Evolutionary conservation across 2,329 filamentous ascomycete genomes (phyloP).

Genomic region (Arthrobotrys pseudoclavata): DNA sequence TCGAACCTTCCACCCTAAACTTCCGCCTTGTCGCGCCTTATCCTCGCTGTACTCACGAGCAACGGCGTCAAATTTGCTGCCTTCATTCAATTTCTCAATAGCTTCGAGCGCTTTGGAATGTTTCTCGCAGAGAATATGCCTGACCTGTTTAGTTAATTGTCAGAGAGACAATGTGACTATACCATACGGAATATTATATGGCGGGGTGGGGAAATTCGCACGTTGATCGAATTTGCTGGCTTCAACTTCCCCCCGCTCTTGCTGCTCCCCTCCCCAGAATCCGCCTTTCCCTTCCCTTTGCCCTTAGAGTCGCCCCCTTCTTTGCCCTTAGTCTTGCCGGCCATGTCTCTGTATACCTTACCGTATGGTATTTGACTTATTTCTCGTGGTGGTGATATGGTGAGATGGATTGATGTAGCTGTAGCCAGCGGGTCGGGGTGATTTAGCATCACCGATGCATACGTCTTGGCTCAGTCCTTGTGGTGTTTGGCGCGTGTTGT

Average conservation of each 20-base stretch:
- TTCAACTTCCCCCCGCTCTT: slow-evolving; percentile 62
- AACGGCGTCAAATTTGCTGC: slow-evolving; percentile 63
- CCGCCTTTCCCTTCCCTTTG: slow-evolving; percentile 58
- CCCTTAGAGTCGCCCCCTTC: slow-evolving; percentile 56
- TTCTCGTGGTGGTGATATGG: background rate
- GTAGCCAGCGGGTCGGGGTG: background rate
- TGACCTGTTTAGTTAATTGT: slow-evolving; percentile 31
- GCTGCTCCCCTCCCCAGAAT: slow-evolving; percentile 59
- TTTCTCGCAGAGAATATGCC: slow-evolving; percentile 64
- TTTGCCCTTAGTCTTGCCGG: slow-evolving; percentile 56
- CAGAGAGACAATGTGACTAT: slow-evolving; percentile 5
- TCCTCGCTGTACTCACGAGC: slow-evolving; percentile 63
- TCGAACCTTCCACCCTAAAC: slow-evolving; percentile 63
- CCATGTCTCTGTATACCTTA: slow-evolving; percentile 51
- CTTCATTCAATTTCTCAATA: slow-evolving; percentile 62
- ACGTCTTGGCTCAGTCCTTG: slow-evolving; percentile 12
- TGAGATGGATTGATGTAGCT: background rate
- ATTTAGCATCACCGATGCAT: slow-evolving; percentile 1
- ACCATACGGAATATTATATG: background rate
- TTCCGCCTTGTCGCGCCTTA: slow-evolving; percentile 63
- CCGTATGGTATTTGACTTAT: slow-evolving; percentile 11
- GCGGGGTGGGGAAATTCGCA: slow-evolving; percentile 28
- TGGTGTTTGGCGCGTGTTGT: slow-evolving; percentile 42
- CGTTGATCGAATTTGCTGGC: slow-evolving; percentile 62
- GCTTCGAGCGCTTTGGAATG: slow-evolving; percentile 62